These are phyloP conservation scores for Pythium dissimile DNA, from an alignment of 352 stramenopile species.

Conservation along the genomic window DNA sequence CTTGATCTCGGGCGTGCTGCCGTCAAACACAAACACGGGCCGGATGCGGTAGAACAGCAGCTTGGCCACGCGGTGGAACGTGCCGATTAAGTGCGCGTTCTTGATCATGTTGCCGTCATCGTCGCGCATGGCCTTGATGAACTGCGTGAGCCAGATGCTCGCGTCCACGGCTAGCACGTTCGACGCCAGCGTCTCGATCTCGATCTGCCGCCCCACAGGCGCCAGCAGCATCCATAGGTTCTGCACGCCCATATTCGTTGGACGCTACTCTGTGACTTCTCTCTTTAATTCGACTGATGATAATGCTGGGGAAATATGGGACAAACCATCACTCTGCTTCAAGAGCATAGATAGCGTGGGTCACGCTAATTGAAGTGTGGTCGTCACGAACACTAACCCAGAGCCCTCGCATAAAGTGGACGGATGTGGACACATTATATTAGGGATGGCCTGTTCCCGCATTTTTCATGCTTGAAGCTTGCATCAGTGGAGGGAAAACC, in stretches of 20 bases:
- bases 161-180: slow-evolving; percentile 97
- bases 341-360: slow-evolving; percentile 11
- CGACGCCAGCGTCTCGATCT: slow-evolving; percentile 96
- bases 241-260: slow-evolving; percentile 94
- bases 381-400: too few species aligned
- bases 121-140: slow-evolving; percentile 98
- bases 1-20: slow-evolving; percentile 97
- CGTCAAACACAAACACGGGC: slow-evolving; percentile 99
- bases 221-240: slow-evolving; percentile 97
- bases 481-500: slow-evolving; percentile 10
- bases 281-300: too few species aligned
- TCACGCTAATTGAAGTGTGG: slow-evolving; percentile 2
- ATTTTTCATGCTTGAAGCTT: slow-evolving; percentile 23
- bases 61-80: slow-evolving; percentile 92
- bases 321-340: slow-evolving; percentile 23
- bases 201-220: slow-evolving; percentile 94
- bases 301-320: neutral
- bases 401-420: neutral
- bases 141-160: slow-evolving; percentile 99
- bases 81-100: slow-evolving; percentile 95
- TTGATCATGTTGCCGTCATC: slow-evolving; percentile 92
- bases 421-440: neutral
- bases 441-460: slow-evolving; percentile 1
- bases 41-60: slow-evolving; percentile 95
- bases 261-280: neutral